Percentiles rank a stretch among this genome's conserved stretches.
phyloP scores from a whole-genome alignment of 2,329 filamentous ascomycete genomes.

The Fusarium sp. region DNA sequence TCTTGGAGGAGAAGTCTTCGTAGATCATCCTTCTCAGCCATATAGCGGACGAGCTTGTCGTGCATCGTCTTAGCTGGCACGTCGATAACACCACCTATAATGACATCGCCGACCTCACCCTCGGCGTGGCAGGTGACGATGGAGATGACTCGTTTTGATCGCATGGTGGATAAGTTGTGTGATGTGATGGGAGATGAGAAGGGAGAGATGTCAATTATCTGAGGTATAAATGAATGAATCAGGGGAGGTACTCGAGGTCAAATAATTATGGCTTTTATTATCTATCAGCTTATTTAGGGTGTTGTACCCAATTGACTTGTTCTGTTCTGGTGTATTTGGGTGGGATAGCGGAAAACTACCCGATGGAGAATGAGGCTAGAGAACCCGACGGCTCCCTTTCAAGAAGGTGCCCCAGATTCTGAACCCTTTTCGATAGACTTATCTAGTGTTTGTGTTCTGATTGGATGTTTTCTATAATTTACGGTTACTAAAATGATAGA shows the following conservation, averaged over 20 bases:
- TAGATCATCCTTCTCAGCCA: slow-evolving; percentile 54
- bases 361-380: slow-evolving; percentile 13
- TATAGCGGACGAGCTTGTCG: slow-evolving; percentile 60
- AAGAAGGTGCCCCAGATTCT: not conserved
- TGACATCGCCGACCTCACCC: slow-evolving; percentile 62
- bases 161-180: not conserved
- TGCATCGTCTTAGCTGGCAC: slow-evolving; percentile 59
- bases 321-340: not conserved
- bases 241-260: not conserved
- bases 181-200: not conserved
- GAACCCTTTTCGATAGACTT: not conserved
- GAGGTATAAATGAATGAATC: not conserved
- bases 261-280: slow-evolving; percentile 7
- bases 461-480: not conserved
- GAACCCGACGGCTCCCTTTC: slow-evolving; percentile 14
- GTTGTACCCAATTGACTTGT: not conserved
- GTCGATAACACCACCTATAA: slow-evolving; percentile 61
- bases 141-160: slow-evolving; percentile 41
- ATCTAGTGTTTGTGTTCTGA: accelerated
- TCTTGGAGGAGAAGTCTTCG: slow-evolving; percentile 30
- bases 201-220: not conserved
- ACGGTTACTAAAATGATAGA: not conserved
- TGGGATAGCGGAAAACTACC: slow-evolving; percentile 17
- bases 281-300: not conserved
- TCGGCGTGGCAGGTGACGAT: slow-evolving; percentile 55